phyloP scores from a whole-genome alignment of 139 green algal species.

The Zygnema cylindricum region DNA sequence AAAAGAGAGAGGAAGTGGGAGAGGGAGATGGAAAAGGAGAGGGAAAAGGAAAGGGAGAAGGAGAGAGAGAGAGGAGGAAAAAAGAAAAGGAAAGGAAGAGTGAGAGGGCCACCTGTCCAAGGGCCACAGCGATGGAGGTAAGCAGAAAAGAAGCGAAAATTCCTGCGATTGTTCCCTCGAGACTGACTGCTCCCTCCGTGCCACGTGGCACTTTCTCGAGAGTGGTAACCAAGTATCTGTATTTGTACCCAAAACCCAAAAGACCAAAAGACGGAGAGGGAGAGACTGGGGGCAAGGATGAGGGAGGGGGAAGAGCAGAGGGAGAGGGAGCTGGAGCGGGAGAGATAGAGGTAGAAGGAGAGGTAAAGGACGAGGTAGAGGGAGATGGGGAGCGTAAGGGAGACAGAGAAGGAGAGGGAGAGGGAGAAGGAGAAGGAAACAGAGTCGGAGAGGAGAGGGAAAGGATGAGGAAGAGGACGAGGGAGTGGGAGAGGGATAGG shows the following conservation, averaged over 20 bases:
- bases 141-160: slow-evolving; percentile 73
- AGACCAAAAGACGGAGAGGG: too few species aligned
- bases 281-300: too few species aligned
- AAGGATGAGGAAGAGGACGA: slow-evolving; percentile 28
- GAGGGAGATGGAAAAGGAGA: slow-evolving; percentile 14
- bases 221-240: slow-evolving; percentile 64
- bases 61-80: neutral
- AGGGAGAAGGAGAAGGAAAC: slow-evolving; percentile 16
- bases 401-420: slow-evolving; percentile 9
- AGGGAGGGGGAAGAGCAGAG: too few species aligned
- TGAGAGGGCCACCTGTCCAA: neutral
- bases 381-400: slow-evolving; percentile 53
- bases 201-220: slow-evolving; percentile 79
- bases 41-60: slow-evolving; percentile 21
- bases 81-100: neutral
- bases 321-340: too few species aligned
- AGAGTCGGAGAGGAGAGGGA: too few species aligned
- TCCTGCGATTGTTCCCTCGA: slow-evolving; percentile 90
- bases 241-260: too few species aligned
- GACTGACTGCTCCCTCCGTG: slow-evolving; percentile 93
- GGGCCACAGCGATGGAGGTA: slow-evolving; percentile 53
- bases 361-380: slow-evolving; percentile 25
- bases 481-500: slow-evolving; percentile 14
- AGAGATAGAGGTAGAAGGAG: slow-evolving; percentile 9
- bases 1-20: neutral